Evolutionary conservation across 1,284 basidiomycete species (phyloP), one percentile per base, ranked within the genome.

Genomic region (Agroathelia rolfsii): DNA sequence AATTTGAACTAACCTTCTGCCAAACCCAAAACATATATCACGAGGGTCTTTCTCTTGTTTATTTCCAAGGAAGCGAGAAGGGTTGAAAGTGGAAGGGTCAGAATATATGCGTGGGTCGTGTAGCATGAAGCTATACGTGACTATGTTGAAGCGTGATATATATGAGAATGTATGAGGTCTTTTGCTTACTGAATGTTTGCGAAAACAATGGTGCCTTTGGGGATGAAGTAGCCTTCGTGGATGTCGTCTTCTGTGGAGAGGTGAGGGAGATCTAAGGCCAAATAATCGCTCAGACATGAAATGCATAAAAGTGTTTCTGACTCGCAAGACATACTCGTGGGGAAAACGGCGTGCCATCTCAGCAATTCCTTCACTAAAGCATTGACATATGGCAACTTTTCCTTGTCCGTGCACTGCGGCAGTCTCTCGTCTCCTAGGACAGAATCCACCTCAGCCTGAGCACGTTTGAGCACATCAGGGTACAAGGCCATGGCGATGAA

Each of bases 391-490:
- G 59, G 56, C 15, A 64, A 40, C 10, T 38, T 29, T 0, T 40
- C 41, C 11, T 48, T 41, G 39, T 62, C 60, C 3, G 41, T 40
- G 24, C 53, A 51, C 12, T 36, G 44, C 2, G 62, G 61, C 19
- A 62, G 46, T 5, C 57, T 46, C 21, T 49, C 48, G 9, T 28
- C 30, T 10, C 58, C 56, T 16, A 61, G 46, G 4, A 62, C 51
- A 4, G 46, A 30, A 30, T 62, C 58, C 6, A 64, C 37, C 41
- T 64, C 61, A 8, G 41, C 51, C 33, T 54, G 55, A 11, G 55
- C 59, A 16, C 41, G 50, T 13, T 35, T 44, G 34, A 56, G 56
- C 4, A 55, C 47, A 4, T 59, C 52, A 0, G 59, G 62, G 38
- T 52, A 46, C 4, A 49, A 41, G 3, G 48, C 33, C 47, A 60